Base-by-base conservation (phyloP, 2,329 filamentous ascomycete species). In the Trichoderma arundinaceum region DNA sequence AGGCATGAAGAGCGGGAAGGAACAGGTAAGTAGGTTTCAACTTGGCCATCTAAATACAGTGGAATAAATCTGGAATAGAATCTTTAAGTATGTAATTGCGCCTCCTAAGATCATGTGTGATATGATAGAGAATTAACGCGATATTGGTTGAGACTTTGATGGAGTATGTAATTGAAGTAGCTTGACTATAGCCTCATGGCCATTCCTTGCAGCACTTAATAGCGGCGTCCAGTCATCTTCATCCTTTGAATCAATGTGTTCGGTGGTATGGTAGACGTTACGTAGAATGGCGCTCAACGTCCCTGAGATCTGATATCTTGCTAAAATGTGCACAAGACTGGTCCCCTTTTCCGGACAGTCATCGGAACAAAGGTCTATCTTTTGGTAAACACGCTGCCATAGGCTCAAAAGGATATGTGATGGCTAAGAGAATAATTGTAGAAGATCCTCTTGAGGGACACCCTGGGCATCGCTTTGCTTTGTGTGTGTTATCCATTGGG, bases 401-500 rank as follows among this genome's bases (percentile, higher is more conserved):
- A 35, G 15, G 6, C 12, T 2, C 3, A 58, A 0, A 1, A 52
- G 3, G 6, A 3, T 3, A 1, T 44, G 17, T 12, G 33, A 52
- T 7, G 66, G 66, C 66, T 53, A 65, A 3, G 10, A 1, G n/a
- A 67, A 56, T 12, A 39, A 22, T 0, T 51, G 2, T 8, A 67
- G 19, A 13, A 67, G 7, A 1, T 65, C 54, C 0, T 46, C 62
- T 8, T 54, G 61, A 13, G 48, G 6, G 2, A 39, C 19, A 10
- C 2, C 4, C 1, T 8, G 4, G 1, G 3, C 7, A 10, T 69
- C 59, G 32, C 66, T 68, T 41, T 49, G 0, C 19, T 61, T 46
- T 7, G 28, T 43, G 13, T 69, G 67, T 15, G 8, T 1, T 7
- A 61, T 17, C 67, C 66, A 69, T 4, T 49, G 57, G 7, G 9